Base-by-base conservation (phyloP, 768 basidiomycete genomes). In the Fistulinella prunicolor region DNA sequence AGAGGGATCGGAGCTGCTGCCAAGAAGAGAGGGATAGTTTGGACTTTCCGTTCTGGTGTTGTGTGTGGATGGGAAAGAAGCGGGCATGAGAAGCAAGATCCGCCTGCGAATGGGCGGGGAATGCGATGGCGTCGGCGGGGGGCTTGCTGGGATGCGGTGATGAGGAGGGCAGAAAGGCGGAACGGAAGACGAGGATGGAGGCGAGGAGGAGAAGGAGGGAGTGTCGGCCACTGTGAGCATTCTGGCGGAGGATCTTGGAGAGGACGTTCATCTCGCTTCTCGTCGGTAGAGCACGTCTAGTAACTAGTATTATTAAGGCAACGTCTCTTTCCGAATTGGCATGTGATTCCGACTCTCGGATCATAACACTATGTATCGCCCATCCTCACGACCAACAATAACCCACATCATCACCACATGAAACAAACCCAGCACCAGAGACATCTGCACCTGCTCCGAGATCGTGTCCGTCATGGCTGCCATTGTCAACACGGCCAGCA, bases 11-110 rank as follows among this genome's bases (percentile, higher is more conserved):
- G 9, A 95, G 80, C 60, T 93, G 90, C 17, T 75, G 70, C 49
- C 90, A 65, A 62, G 90, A 93, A 0, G 77, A 68, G 39, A 73
- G 70, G 61, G 91, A 83, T 32, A 90, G 81, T 44, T 84, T 86
- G 4, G 68, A 54, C 42, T 70, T 47, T 24, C 21, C 47, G 6
- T 38, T 49, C 35, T 20, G 40, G 5, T 63, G 55, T 0, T 73
- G 59, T 0, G 77, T 66, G 4, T 84, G 70, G 5, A 76, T 78
- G 0, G 85, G 85, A 57, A 94, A 94, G 58, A 76, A 71, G 12
- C 65, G 68, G 3, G 74, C 76, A 58, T 90, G 80, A 1, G 69
- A 59, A 0, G 63, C 65, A 53, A 89, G 77, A 29, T 78, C 69
- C 12, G 73, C 65, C 7, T 67, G 60, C 83, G 86, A 6, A 88